Percentiles rank a stretch among this genome's conserved stretches.
phyloP scores from a whole-genome alignment of 2,329 filamentous ascomycete species.

The Graphilbum sp. region DNA sequence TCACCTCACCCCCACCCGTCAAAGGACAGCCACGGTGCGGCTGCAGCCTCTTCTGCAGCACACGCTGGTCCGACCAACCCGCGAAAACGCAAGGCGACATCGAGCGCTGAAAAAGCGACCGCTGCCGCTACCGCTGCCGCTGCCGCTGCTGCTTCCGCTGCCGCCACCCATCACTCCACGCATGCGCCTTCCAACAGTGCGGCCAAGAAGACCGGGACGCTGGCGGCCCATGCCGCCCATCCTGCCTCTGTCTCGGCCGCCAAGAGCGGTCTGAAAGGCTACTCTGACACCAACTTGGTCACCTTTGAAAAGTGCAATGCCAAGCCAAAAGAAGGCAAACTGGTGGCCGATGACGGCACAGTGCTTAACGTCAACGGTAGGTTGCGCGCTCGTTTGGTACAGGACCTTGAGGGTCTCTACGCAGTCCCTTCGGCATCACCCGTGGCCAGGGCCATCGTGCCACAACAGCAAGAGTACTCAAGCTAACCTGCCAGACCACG shows the following conservation, averaged over 20 bases:
- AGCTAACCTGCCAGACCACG: slow-evolving; percentile 41
- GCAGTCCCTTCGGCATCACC: too few relatives aligned
- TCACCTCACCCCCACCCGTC: slow-evolving; percentile 8
- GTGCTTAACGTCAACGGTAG: slow-evolving; percentile 72
- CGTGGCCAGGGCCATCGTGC: too few relatives aligned
- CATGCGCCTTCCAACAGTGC: not conserved
- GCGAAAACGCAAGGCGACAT: slow-evolving; percentile 74
- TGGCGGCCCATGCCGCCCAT: slow-evolving; percentile 21
- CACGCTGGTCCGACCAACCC: slow-evolving; percentile 37
- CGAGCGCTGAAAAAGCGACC: not conserved
- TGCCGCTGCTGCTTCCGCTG: too few relatives aligned
- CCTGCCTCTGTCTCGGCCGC: slow-evolving; percentile 15
- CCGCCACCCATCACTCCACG: too few relatives aligned
- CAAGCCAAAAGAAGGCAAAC: slow-evolving; percentile 55
- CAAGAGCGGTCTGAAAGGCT: slow-evolving; percentile 14
- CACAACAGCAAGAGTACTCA: too few relatives aligned
- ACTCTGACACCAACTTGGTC: slow-evolving; percentile 69
- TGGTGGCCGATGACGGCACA: slow-evolving; percentile 85
- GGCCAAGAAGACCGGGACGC: slow-evolving; percentile 8
- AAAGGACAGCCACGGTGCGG: slow-evolving; percentile 10
- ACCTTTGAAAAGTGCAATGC: slow-evolving; percentile 61
- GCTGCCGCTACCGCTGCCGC: not conserved
- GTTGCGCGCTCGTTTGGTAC: slow-evolving; percentile 13
- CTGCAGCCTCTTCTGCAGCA: slow-evolving; percentile 8
- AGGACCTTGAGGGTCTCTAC: not conserved